Percentiles rank a stretch among this genome's conserved stretches.
phyloP scores from a whole-genome alignment of 148 eudicot genomes.

The Vaccinium vitisidaea region DNA sequence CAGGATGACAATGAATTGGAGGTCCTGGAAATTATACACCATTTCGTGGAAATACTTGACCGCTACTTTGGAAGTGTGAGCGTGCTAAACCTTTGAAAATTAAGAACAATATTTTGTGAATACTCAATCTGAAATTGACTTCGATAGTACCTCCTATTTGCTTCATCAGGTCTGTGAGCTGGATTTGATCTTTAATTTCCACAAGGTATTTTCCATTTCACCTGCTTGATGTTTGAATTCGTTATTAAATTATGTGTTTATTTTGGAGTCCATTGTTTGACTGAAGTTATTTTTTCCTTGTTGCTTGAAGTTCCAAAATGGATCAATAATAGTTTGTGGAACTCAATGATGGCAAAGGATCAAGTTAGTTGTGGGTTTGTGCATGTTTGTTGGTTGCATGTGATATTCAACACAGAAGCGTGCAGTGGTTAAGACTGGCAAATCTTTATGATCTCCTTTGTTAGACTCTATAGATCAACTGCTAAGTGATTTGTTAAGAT shows the following conservation, averaged over 20 bases:
- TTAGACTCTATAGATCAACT: background rate
- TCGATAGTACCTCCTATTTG: slow-evolving; percentile 5
- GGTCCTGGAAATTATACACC: slow-evolving; percentile 88
- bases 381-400: background rate
- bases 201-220: slow-evolving; percentile 59
- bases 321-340: background rate
- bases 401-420: background rate
- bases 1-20: slow-evolving; percentile 91
- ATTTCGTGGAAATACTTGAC: slow-evolving; percentile 86
- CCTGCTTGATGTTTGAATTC: slow-evolving; percentile 8
- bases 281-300: background rate
- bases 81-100: slow-evolving; percentile 14
- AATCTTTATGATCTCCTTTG: background rate
- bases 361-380: background rate
- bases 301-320: slow-evolving; percentile 5
- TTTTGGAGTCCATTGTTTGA: background rate
- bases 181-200: slow-evolving; percentile 92
- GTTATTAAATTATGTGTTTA: background rate
- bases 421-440: background rate
- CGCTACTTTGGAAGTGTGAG: slow-evolving; percentile 98
- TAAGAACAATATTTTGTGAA: background rate
- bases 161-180: slow-evolving; percentile 78
- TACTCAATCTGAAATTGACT: background rate
- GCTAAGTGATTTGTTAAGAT: background rate
- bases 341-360: background rate